Base-by-base conservation (phyloP, 1,284 basidiomycete species). In the Phellopilus nigrolimitatus region DNA sequence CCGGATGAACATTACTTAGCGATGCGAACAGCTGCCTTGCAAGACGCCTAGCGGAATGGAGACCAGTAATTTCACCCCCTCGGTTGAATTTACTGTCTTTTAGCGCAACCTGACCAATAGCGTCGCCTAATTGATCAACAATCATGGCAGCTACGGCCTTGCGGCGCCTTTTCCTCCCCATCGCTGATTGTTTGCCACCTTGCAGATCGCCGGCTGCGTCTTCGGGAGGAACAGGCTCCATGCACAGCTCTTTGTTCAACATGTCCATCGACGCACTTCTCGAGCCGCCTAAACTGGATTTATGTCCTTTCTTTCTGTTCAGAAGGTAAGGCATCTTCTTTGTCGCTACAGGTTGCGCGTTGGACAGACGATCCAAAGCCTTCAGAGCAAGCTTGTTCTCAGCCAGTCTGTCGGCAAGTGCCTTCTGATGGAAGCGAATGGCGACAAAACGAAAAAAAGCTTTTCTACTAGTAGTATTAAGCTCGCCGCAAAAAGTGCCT, bases 361-460 rank as follows among this genome's bases (percentile, higher is more conserved):
- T 82, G 2, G 84, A 85, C 19, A 88, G 72, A 19, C 73, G 71
- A 62, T 88, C 85, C 15, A 88, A 71, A 1, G 82, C 84, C 59
- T 76, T 80, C 25, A 88, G 69, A 12, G 80, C 86, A 30, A 84
- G 67, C 24, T 75, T 74, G 59, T 88, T 88, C 63, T 88, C 85
- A 3, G 72, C 70, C 17, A 88, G 67, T 42, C 85, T 80, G 49
- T 88, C 86, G 17, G 84, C 79, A 24, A 88, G 74, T 4, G 86
- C 85, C 57, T 78, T 83, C 57, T 79, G 72, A 63, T 88, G 86
- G 62, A 88, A 88, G 59, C 79, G 82, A 67, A 88, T 88, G n/a
- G 85, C 84, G 38, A 88, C 77, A 57, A 83, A 82, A 58, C 80
- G 82, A 25, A 89, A 62, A 84, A 81, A 36, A 85, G 64, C 60